Percentiles rank a stretch among this genome's conserved stretches.
phyloP scores from a whole-genome alignment of 192 early-diverging fungal species.

The Mortierella alpina region DNA sequence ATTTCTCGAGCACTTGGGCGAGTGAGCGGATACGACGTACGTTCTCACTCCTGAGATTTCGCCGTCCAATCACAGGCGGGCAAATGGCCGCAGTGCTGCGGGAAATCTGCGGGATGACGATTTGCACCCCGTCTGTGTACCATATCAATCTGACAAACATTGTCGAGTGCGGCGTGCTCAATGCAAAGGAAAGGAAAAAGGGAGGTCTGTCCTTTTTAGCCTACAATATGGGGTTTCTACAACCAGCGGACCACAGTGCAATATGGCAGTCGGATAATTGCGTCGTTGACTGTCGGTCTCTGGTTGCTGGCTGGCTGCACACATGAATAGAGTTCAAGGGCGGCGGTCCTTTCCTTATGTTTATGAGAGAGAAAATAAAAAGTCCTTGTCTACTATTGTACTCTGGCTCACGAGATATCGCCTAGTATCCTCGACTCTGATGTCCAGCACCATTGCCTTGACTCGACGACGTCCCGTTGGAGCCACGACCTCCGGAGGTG shows the following conservation, averaged over 20 bases:
- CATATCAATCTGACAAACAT: no score
- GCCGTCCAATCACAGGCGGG: no score
- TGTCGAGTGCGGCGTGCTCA: no score
- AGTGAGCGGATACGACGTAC: background rate
- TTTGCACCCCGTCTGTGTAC: background rate
- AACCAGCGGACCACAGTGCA: no score
- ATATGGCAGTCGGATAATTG: no score
- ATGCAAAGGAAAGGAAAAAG: no score
- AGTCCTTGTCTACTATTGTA: background rate
- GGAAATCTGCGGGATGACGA: slow-evolving; percentile 3
- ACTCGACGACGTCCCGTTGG: background rate
- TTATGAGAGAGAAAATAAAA: background rate
- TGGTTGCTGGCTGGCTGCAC: no score
- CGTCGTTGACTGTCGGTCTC: no score
- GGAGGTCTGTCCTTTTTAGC: no score
- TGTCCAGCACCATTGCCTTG: slow-evolving; percentile 28
- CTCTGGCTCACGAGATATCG: background rate
- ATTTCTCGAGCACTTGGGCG: background rate
- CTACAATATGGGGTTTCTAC: no score
- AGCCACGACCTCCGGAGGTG: slow-evolving; percentile 25
- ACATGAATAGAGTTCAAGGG: no score
- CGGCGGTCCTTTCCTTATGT: no score
- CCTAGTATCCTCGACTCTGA: background rate
- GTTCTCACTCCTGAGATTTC: background rate
- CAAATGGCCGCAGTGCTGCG: slow-evolving; percentile 27